Conservation (phyloP, 768 basidiomycete genomes). For the Russula emetica region DNA sequence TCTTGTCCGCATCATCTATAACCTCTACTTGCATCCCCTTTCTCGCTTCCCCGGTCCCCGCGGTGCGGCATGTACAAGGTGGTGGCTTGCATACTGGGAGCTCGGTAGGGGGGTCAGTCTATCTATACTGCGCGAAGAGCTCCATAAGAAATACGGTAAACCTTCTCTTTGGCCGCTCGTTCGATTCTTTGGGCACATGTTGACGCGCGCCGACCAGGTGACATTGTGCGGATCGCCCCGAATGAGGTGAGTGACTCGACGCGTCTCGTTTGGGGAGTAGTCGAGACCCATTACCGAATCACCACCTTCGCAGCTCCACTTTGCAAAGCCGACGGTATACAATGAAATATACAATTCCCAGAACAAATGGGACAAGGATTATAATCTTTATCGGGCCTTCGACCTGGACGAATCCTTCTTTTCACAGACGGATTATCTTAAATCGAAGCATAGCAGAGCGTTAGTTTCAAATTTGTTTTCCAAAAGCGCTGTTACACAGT, state of each 20-base stretch:
- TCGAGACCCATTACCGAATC: not conserved
- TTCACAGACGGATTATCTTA: slow-evolving; percentile 36
- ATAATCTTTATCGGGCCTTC: slow-evolving; percentile 39
- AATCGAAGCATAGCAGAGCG: slow-evolving; percentile 35
- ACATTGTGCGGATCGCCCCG: slow-evolving; percentile 18
- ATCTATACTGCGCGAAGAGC: slow-evolving; percentile 8
- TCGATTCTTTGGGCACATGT: not conserved
- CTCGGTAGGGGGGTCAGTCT: slow-evolving; percentile 13
- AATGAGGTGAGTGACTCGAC: slow-evolving; percentile 6
- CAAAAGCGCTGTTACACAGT: slow-evolving; percentile 36
- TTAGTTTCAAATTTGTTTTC: slow-evolving; percentile 40
- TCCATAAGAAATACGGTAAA: slow-evolving; percentile 19
- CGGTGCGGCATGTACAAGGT: slow-evolving; percentile 17
- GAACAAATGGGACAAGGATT: slow-evolving; percentile 40
- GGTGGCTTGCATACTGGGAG: slow-evolving; percentile 24
- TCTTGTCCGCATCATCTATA: slow-evolving; percentile 5
- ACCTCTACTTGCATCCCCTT: slow-evolving; percentile 22
- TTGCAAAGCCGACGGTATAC: slow-evolving; percentile 10
- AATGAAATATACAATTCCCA: slow-evolving; percentile 22
- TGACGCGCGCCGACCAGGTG: slow-evolving; percentile 11
- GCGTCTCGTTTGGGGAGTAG: not conserved
- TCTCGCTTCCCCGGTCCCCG: slow-evolving; percentile 21
- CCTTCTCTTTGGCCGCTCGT: no score
- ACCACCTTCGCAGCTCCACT: slow-evolving; percentile 9
- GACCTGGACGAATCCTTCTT: slow-evolving; percentile 38